Conservation (phyloP, 2,329 filamentous ascomycete species). For the Botrytis deweyae region DNA sequence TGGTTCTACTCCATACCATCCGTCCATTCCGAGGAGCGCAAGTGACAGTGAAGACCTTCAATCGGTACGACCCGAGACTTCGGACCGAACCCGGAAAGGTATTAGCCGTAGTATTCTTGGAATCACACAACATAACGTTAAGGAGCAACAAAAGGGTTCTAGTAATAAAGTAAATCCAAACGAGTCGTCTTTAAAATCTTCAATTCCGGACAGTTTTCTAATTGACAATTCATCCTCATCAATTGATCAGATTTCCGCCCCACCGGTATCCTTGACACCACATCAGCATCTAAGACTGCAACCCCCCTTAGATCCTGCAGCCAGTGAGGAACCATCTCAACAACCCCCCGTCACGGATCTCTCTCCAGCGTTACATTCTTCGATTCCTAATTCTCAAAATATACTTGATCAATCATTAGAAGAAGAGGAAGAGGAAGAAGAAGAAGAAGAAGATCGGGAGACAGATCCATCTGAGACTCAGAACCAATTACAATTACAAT, state of each 20-base stretch:
- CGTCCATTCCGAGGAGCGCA: constrained; percentile 18
- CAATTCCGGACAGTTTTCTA: constrained; percentile 8
- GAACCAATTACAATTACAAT: neutral
- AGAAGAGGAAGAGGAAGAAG: neutral
- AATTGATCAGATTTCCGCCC: neutral
- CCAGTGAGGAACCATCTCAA: constrained; percentile 9
- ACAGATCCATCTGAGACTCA: neutral
- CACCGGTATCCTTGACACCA: constrained; percentile 18
- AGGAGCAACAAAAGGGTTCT: neutral
- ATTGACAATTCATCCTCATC: neutral
- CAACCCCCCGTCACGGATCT: neutral
- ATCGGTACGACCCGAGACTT: constrained; percentile 11
- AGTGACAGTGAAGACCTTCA: constrained; percentile 6
- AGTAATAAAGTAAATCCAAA: neutral
- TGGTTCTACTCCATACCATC: constrained; percentile 25
- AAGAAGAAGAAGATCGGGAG: neutral
- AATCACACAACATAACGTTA: constrained; percentile 16
- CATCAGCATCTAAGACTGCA: neutral
- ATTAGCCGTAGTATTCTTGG: constrained; percentile 9
- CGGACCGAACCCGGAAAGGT: constrained; percentile 19
- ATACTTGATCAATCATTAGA: neutral
- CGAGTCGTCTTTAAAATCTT: neutral
- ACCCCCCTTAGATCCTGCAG: constrained; percentile 7
- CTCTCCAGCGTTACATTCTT: neutral
- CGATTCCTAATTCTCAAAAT: neutral